phyloP scores from a whole-genome alignment of 148 eudicot genomes.

The Camellia sinensis region DNA sequence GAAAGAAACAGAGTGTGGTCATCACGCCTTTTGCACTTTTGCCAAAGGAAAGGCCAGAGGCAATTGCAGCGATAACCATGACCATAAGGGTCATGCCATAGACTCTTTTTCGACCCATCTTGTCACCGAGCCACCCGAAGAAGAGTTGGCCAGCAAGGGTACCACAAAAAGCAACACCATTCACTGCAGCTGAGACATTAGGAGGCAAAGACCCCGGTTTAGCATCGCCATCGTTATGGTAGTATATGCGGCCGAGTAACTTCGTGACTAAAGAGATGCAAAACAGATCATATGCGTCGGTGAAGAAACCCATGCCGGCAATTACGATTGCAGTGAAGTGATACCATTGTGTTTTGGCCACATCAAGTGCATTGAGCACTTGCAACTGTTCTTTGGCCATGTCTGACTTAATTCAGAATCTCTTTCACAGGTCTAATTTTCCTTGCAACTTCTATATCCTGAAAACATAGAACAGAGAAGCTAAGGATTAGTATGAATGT shows the following conservation, averaged over 20 bases:
- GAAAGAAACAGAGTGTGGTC: constrained; percentile 50
- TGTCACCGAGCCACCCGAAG: constrained; percentile 50
- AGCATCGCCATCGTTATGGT: background rate
- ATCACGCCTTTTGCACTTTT: constrained; percentile 25
- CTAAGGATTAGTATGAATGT: background rate
- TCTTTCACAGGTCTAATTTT: background rate
- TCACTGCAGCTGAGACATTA: constrained; percentile 27
- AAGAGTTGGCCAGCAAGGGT: constrained; percentile 37
- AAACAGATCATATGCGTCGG: constrained; percentile 42
- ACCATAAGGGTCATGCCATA: constrained; percentile 32
- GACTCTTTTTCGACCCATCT: constrained; percentile 37
- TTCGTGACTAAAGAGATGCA: constrained; percentile 27
- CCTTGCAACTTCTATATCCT: background rate
- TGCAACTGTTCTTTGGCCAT: constrained; percentile 33
- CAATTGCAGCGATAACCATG: constrained; percentile 37
- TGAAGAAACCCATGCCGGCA: constrained; percentile 48
- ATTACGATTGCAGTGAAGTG: constrained; percentile 41
- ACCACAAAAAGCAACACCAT: constrained; percentile 37
- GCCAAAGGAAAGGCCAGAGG: constrained; percentile 53
- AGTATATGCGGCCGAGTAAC: constrained; percentile 38
- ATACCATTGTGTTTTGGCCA: constrained; percentile 42
- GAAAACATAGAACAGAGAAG: background rate
- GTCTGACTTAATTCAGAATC: background rate
- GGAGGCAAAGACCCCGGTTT: constrained; percentile 35
- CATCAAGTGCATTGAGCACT: constrained; percentile 41